Percentiles rank a stretch among this genome's conserved stretches.
phyloP scores from a whole-genome alignment of 305 asterid species.

The Fraxinus velutina region DNA sequence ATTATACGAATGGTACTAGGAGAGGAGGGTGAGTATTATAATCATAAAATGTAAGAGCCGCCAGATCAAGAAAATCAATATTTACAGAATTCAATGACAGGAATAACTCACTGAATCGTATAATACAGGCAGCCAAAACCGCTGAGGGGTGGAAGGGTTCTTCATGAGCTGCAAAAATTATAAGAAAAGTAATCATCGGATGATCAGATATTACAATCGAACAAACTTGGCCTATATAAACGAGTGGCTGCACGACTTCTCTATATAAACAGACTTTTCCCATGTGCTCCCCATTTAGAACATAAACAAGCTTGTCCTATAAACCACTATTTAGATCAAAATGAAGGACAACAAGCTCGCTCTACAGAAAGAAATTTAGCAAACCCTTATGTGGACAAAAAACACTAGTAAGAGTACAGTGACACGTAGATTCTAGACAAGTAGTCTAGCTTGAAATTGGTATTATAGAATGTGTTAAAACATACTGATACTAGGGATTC shows the following conservation, averaged over 20 bases:
- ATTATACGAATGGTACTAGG: conserved; percentile 1
- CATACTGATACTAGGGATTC: conserved; percentile 78
- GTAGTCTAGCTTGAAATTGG: conserved; percentile 8
- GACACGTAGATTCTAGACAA: neutral
- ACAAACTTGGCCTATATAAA: conserved; percentile 9
- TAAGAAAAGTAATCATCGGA: conserved; percentile 9
- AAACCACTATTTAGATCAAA: neutral
- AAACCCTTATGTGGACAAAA: neutral
- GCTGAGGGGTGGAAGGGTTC: conserved; percentile 86
- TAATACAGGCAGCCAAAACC: conserved; percentile 84
- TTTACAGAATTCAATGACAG: neutral
- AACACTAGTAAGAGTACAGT: neutral
- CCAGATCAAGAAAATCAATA: conserved; percentile 1
- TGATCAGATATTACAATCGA: neutral
- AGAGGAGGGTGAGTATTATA: conserved; percentile 3
- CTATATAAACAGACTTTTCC: neutral
- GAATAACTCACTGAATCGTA: conserved; percentile 62
- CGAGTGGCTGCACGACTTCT: neutral
- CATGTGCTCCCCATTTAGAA: neutral
- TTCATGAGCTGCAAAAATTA: conserved; percentile 74
- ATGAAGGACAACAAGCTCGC: neutral
- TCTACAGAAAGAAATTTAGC: neutral
- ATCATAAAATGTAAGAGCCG: neutral
- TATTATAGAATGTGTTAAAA: conserved; percentile 20
- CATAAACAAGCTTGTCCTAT: conserved; percentile 3